A percentile compares a stretch with the other conserved stretches of the same genome.
Conservation (phyloP, 2,329 filamentous ascomycete species). For the Diaporthe vaccinii region DNA sequence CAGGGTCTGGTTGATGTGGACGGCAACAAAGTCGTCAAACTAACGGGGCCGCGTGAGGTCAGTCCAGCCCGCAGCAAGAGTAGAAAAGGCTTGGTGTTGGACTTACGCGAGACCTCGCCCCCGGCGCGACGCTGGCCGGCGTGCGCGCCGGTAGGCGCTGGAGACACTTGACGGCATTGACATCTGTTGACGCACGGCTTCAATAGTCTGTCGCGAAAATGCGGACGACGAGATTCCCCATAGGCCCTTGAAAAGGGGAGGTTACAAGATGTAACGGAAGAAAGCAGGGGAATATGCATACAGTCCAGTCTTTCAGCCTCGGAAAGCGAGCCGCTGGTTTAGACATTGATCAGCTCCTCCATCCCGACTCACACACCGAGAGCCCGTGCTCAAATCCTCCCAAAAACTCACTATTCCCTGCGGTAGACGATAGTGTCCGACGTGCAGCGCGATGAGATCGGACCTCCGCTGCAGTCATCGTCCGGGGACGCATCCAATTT, state of each 20-base stretch:
- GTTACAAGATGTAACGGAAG: not conserved
- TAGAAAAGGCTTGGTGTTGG: not conserved
- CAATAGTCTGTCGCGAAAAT: not conserved
- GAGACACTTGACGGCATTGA: slow-evolving; percentile 55
- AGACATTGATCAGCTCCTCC: not conserved
- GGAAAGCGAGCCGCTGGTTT: slow-evolving; percentile 17
- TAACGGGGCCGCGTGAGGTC: not conserved
- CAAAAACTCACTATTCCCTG: slow-evolving; percentile 48
- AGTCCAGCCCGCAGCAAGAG: not conserved
- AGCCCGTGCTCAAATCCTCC: slow-evolving; percentile 47
- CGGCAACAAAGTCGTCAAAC: slow-evolving; percentile 63
- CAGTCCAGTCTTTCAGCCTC: slow-evolving; percentile 27
- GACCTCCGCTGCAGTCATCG: not conserved
- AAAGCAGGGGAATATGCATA: not conserved
- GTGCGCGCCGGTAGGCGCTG: slow-evolving; percentile 49
- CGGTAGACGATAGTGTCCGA: slow-evolving; percentile 46
- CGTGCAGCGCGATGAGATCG: slow-evolving; percentile 44
- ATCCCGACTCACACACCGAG: not conserved
- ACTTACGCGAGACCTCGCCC: slow-evolving; percentile 45
- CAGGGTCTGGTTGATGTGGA: slow-evolving; percentile 62
- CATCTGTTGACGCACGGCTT: slow-evolving; percentile 42
- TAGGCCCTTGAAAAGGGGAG: not conserved
- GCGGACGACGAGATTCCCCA: not conserved
- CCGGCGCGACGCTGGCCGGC: slow-evolving; percentile 48
- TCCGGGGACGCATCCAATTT: slow-evolving; percentile 12